phyloP scores from a whole-genome alignment of 83 land plant genomes.

The Picea engelmannii region DNA sequence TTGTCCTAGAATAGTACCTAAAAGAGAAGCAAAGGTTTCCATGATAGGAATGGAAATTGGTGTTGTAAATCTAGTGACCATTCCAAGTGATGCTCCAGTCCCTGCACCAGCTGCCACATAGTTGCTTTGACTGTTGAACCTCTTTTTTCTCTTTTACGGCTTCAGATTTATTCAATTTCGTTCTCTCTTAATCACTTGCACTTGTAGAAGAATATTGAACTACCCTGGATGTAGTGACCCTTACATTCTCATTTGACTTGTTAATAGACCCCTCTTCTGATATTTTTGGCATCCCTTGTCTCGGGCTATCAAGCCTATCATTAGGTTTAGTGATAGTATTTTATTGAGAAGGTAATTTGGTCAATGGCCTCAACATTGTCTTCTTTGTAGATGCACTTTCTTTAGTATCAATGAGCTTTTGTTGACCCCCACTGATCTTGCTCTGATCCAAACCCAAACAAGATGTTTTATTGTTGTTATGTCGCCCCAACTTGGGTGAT shows the following conservation, averaged over 20 bases:
- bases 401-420: not conserved
- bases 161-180: not conserved
- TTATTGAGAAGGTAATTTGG: not conserved
- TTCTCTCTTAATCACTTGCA: not conserved
- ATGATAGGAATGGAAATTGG: conserved; percentile 21
- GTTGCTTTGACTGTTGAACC: not conserved
- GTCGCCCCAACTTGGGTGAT: conserved; percentile 4
- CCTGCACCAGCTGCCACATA: not conserved
- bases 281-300: conserved; percentile 1
- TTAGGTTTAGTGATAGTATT: not conserved
- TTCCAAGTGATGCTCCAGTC: conserved; percentile 15
- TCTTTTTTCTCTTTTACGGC: not conserved
- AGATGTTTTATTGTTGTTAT: conserved; percentile 4
- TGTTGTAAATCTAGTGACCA: not conserved
- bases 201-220: not conserved
- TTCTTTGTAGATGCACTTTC: not conserved
- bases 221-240: not conserved
- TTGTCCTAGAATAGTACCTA: not conserved
- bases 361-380: conserved; percentile 1
- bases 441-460: not conserved
- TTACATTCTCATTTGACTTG: not conserved
- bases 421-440: not conserved
- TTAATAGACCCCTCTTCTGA: not conserved
- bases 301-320: not conserved
- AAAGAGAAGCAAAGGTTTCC: conserved; percentile 38